phyloP scores from a whole-genome alignment of 2,329 filamentous ascomycete species.

The Talaromyces sp. region DNA sequence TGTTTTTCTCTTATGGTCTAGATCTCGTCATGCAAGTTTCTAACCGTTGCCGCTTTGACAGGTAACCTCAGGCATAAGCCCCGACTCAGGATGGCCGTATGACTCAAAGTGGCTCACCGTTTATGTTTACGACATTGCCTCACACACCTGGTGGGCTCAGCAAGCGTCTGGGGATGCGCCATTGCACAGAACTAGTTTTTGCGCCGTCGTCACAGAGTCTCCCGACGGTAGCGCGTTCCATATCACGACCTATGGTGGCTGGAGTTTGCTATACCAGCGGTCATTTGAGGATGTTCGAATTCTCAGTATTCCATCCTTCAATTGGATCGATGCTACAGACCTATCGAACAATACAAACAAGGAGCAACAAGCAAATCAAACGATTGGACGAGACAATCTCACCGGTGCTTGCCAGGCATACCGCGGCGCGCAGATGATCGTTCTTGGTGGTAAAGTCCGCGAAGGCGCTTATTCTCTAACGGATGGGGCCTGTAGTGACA shows the following conservation, averaged over 20 bases:
- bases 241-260: slow-evolving; percentile 10
- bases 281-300: slow-evolving; percentile 10
- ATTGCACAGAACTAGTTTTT: neutral
- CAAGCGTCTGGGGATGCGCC: slow-evolving; percentile 1
- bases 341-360: slow-evolving; percentile 4
- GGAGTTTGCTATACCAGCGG: slow-evolving; percentile 2
- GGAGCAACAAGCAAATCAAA: slow-evolving; percentile 1
- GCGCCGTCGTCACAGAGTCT: slow-evolving; percentile 3
- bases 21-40: neutral
- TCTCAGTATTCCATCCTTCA: neutral
- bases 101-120: slow-evolving; percentile 15
- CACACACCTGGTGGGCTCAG: slow-evolving; percentile 15
- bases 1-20: neutral
- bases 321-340: neutral
- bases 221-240: slow-evolving; percentile 2
- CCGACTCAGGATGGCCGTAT: slow-evolving; percentile 18
- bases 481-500: neutral
- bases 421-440: slow-evolving; percentile 5
- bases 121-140: slow-evolving; percentile 19
- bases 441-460: slow-evolving; percentile 5
- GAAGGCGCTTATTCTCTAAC: slow-evolving; percentile 4
- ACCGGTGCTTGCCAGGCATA: slow-evolving; percentile 8
- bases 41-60: neutral
- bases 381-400: slow-evolving; percentile 3
- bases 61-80: slow-evolving; percentile 16